Conservation (phyloP, 352 stramenopile genomes). For the Phytophthora chlamydospora region DNA sequence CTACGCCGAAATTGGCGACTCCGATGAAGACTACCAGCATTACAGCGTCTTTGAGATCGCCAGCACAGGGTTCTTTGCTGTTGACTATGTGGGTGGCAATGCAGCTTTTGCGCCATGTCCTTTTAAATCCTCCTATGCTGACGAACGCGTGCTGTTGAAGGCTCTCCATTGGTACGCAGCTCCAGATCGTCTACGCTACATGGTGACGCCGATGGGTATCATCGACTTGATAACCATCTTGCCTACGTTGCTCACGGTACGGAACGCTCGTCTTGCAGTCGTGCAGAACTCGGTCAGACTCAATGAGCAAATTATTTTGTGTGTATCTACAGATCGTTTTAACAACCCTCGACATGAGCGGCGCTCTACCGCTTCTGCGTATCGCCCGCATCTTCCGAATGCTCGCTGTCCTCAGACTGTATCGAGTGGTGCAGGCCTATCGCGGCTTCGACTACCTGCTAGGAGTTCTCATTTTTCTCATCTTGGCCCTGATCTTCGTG, state of each 20-base stretch:
- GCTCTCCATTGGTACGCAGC: conserved; percentile 46
- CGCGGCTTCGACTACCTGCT: conserved; percentile 69
- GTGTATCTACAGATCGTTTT: conserved; percentile 40
- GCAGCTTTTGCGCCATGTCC: not conserved
- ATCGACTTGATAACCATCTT: conserved; percentile 68
- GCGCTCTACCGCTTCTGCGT: conserved; percentile 50
- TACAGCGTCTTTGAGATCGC: conserved; percentile 47
- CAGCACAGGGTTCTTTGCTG: conserved; percentile 48
- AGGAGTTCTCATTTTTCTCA: conserved; percentile 60
- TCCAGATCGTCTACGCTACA: conserved; percentile 43
- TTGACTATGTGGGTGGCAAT: conserved; percentile 47
- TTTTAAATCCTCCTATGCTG: conserved; percentile 4
- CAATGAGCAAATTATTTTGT: not conserved
- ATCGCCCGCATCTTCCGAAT: conserved; percentile 65
- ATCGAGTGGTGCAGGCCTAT: conserved; percentile 59
- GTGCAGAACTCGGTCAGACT: not conserved
- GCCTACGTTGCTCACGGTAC: conserved; percentile 48
- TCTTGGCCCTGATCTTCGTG: conserved; percentile 64
- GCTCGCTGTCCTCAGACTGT: conserved; percentile 60
- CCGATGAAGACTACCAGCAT: conserved; percentile 4
- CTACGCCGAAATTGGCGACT: conserved; percentile 28
- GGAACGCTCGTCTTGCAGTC: not conserved
- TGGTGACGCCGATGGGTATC: conserved; percentile 57
- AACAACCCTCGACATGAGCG: conserved; percentile 36
- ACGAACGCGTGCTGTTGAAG: not conserved